Evolutionary conservation across 345 rosid genomes (phyloP).

Genomic region (Sonneratia alba): DNA sequence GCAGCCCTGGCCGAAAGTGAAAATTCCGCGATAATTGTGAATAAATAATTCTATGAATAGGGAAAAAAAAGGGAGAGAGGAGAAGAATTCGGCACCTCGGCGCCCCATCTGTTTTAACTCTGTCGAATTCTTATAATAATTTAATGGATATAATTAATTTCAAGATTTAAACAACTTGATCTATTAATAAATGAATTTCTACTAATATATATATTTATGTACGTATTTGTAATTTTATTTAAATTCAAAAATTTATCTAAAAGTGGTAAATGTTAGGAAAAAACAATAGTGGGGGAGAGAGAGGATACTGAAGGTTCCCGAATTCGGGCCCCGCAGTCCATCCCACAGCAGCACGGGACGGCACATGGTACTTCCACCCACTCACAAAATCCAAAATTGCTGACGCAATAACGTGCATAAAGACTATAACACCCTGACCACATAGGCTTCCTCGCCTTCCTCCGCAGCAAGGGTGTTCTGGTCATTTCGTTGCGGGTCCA

Average conservation of each 20-base stretch:
- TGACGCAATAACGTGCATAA: neutral
- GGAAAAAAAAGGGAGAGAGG: too few species aligned
- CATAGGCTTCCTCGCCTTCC: neutral
- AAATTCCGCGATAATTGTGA: neutral
- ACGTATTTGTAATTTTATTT: too few species aligned
- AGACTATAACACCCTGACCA: slow-evolving; percentile 5
- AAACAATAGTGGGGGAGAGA: neutral
- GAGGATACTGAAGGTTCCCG: slow-evolving; percentile 14
- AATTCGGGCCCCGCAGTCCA: slow-evolving; percentile 15
- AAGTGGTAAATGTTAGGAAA: too few species aligned
- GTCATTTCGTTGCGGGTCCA: neutral
- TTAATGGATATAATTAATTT: too few species aligned
- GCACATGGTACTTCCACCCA: slow-evolving; percentile 13
- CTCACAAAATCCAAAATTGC: slow-evolving; percentile 2
- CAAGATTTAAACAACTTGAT: too few species aligned
- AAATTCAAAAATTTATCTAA: too few species aligned
- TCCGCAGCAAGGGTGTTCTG: neutral
- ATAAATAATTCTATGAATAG: too few species aligned
- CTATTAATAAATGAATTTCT: too few species aligned
- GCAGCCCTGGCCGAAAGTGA: neutral
- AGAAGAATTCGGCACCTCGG: too few species aligned
- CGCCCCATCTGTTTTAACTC: too few species aligned
- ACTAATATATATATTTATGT: too few species aligned
- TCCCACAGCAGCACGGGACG: slow-evolving; percentile 15
- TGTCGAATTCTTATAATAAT: too few species aligned